phyloP scores from a whole-genome alignment of 2,329 filamentous ascomycete genomes.

The Cercospora sojina region DNA sequence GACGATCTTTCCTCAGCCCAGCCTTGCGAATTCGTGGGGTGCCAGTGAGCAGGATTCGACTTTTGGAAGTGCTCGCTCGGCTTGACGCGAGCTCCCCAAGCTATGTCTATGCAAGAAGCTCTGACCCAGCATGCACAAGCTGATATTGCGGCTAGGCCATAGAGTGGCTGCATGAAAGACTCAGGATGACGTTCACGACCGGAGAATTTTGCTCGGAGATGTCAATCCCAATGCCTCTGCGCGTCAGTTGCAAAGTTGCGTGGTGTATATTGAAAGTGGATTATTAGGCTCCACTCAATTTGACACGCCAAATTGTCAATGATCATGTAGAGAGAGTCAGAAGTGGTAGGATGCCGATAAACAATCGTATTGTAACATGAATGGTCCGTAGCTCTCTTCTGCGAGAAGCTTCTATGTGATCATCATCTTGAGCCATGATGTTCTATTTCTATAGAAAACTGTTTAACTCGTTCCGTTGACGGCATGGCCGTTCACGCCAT shows the following conservation, averaged over 20 bases:
- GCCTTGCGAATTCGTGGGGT: background rate
- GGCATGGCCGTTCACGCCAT: slow-evolving; percentile 25
- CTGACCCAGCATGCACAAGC: slow-evolving; percentile 5
- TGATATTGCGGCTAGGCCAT: background rate
- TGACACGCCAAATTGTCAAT: background rate
- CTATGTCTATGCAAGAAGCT: background rate
- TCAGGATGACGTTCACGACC: slow-evolving; percentile 16
- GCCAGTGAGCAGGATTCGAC: background rate
- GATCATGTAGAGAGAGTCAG: background rate
- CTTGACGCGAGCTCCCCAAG: background rate
- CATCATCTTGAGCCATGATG: background rate
- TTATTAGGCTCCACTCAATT: background rate
- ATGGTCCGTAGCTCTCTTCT: background rate
- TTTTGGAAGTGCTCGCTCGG: background rate
- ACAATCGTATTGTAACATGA: background rate
- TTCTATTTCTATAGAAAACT: slow-evolving; percentile 1
- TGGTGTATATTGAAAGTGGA: background rate
- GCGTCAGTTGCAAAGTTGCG: background rate
- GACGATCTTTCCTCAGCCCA: background rate
- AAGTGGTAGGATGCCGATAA: background rate
- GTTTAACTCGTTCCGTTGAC: slow-evolving; percentile 20
- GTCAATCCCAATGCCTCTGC: background rate
- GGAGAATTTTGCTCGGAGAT: slow-evolving; percentile 8
- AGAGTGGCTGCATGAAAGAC: background rate
- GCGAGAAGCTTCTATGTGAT: background rate